These are phyloP conservation scores for Rhazya stricta DNA, from an alignment of 257 asterid genomes.

Conservation along the genomic window DNA sequence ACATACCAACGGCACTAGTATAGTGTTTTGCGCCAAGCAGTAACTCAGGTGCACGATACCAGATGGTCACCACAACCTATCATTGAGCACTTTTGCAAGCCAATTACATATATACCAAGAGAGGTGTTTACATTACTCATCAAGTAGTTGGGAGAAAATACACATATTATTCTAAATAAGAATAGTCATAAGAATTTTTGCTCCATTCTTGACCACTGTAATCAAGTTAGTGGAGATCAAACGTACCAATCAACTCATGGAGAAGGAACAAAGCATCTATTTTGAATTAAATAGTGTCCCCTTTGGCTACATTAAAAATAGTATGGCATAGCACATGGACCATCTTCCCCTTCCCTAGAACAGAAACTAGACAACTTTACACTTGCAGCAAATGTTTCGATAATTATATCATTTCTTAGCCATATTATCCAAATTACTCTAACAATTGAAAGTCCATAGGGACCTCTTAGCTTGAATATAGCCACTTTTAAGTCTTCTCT, in stretches of 20 bases:
- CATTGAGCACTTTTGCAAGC: constrained; percentile 19
- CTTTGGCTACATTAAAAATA: background rate
- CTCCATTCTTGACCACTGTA: background rate
- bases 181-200: background rate
- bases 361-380: background rate
- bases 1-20: constrained; percentile 94
- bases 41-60: constrained; percentile 99
- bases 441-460: no score
- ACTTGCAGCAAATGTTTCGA: background rate
- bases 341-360: background rate
- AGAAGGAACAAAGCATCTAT: background rate
- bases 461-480: no score
- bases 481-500: no score
- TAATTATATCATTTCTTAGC: background rate
- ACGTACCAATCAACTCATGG: background rate
- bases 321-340: background rate
- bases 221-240: background rate
- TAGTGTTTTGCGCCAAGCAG: constrained; percentile 97
- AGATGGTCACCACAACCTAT: constrained; percentile 96
- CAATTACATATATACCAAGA: constrained; percentile 1
- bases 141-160: background rate
- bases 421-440: background rate
- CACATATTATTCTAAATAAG: background rate
- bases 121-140: background rate
- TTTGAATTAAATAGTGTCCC: background rate